These are phyloP conservation scores for Hygrocybe coccinea DNA, from an alignment of 768 basidiomycete genomes.

Conservation along the genomic window DNA sequence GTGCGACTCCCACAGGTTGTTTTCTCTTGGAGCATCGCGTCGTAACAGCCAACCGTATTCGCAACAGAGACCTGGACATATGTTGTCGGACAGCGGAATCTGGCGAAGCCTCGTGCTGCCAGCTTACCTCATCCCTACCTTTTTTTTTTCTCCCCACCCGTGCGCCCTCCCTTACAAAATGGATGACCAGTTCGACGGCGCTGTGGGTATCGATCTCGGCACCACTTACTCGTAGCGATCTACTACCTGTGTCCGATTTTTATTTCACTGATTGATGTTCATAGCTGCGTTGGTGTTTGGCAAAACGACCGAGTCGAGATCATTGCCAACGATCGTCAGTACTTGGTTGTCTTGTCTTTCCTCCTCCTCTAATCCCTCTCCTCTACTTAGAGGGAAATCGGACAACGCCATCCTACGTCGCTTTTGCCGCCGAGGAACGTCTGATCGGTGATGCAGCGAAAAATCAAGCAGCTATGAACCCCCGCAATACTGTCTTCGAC, in stretches of 20 bases:
- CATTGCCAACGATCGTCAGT: conserved; percentile 77
- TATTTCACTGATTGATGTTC: conserved; percentile 13
- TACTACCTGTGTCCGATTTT: conserved; percentile 7
- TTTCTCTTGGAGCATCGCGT: conserved; percentile 7
- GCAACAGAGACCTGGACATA: not conserved
- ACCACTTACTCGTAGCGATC: conserved; percentile 84
- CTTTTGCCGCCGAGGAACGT: conserved; percentile 92
- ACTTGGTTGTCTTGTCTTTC: not conserved
- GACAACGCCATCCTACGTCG: conserved; percentile 93
- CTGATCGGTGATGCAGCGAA: conserved; percentile 99
- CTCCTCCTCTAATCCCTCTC: not conserved
- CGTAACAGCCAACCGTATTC: not conserved
- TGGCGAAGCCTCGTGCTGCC: conserved; percentile 15
- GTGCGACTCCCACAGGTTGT: not conserved
- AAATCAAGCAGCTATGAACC: conserved; percentile 99
- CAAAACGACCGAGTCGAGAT: conserved; percentile 99
- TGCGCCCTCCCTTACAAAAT: conserved; percentile 41
- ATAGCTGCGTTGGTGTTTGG: conserved; percentile 98
- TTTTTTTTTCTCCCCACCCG: conserved; percentile 44
- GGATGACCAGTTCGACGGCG: conserved; percentile 93
- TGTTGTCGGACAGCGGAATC: not conserved
- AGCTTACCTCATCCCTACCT: conserved; percentile 57
- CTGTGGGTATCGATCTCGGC: conserved; percentile 85
- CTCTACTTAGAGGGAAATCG: conserved; percentile 64
- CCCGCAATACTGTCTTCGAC: conserved; percentile 93